Evolutionary conservation across 2,329 filamentous ascomycete genomes (phyloP).

Genomic region (Phaeosphaeria sp.): DNA sequence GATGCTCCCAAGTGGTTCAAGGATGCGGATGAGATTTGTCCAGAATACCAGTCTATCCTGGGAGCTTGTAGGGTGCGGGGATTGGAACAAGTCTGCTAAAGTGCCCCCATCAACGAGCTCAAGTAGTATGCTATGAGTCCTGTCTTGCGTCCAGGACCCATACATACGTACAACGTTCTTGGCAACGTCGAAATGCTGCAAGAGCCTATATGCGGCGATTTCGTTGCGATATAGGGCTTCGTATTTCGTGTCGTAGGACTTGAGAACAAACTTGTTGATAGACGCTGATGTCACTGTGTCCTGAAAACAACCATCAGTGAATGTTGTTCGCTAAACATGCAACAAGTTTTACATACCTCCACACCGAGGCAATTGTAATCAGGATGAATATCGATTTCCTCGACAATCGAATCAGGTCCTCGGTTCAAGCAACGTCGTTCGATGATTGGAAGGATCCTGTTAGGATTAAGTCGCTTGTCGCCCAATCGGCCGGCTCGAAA

Average conservation of each 20-base stretch:
- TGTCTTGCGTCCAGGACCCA: background rate
- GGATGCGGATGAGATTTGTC: background rate
- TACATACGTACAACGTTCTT: background rate
- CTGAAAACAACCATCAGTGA: background rate
- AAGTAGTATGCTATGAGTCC: background rate
- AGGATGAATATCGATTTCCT: background rate
- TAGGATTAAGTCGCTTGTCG: background rate
- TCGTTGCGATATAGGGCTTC: background rate
- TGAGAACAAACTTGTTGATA: background rate
- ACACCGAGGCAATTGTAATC: background rate
- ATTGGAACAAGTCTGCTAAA: background rate
- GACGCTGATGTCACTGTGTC: background rate
- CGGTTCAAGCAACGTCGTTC: background rate
- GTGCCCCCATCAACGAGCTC: background rate
- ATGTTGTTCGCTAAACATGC: background rate
- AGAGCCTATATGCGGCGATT: background rate
- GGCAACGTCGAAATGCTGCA: background rate
- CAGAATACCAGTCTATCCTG: background rate
- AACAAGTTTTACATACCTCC: background rate
- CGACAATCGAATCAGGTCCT: background rate
- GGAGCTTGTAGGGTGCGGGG: background rate
- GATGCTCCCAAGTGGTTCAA: background rate
- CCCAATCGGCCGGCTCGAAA: background rate
- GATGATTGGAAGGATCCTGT: background rate
- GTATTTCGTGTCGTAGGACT: background rate